Evolutionary conservation across 371 early-diverging fungal genomes (phyloP), one percentile per base, ranked within the genome.

Genomic region (Mortierella sp.): DNA sequence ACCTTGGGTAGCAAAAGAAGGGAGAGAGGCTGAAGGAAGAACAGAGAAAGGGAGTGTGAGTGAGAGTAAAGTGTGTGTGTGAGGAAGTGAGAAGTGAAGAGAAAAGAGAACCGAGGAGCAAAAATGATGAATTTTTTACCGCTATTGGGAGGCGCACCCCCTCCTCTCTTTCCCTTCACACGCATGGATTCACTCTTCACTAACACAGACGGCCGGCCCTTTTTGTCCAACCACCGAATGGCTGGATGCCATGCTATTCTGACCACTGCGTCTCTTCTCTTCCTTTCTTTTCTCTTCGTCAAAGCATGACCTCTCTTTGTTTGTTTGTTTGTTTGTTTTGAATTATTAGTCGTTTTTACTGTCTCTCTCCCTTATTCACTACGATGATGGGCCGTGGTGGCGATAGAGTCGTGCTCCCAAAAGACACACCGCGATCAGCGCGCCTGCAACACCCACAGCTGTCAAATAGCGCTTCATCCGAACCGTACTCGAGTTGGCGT

Each of bases 361-460:
- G 0, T 50, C 50, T 50, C 50, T 50, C 50, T 70, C 21, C 26
- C 31, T 51, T 5, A 48, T 19, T n/a, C 48, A 37, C 61, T 72
- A 75, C 3, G 76, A 51, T 0, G 71, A 54, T 19, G 76, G 19
- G 1, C 85, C 79, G 61, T 73, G 75, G 67, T 84, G 85, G 9
- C 81, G 78, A 31, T 81, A 84, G 57, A 84, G 74, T 37, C 85
- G 85, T 11, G 75, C 73, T 1, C 81, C 81, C 16, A 84, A 46
- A 26, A 85, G 64, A 51, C 81, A 85, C 9, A 76, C 77, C 0
- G 79, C 86, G 26, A 85, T 78, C 71, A 85, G 50, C n/a, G 86
- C 81, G 0, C 86, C 77, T 21, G 86, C 81, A 28, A 85, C 76
- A 16, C 86, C 86, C 82, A 85, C 69, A 14, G 82, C 86, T 1